Conservation (phyloP, 2,329 filamentous ascomycete species). For the Neofusicoccum sp. region DNA sequence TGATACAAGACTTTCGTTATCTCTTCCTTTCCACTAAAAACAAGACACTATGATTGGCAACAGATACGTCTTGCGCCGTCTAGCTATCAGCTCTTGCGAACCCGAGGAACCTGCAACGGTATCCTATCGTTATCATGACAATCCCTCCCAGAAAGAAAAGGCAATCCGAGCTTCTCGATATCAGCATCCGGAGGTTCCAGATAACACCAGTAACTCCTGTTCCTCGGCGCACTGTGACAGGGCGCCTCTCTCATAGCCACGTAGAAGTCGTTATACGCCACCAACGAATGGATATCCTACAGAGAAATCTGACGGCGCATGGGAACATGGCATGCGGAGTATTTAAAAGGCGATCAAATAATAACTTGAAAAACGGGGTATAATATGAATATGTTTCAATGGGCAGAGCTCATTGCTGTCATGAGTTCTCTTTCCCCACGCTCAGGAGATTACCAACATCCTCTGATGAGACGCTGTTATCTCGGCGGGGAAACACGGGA, state of each 20-base stretch:
- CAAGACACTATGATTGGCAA: neutral
- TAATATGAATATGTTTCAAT: neutral
- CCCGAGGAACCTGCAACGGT: neutral
- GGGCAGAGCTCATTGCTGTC: neutral
- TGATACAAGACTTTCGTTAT: neutral
- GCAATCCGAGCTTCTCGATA: too few species aligned
- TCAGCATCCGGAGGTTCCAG: neutral
- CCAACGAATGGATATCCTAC: neutral
- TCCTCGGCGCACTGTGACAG: neutral
- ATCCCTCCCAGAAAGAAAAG: too few species aligned
- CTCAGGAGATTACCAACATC: neutral
- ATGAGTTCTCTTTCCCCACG: neutral
- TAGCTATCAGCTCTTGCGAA: neutral
- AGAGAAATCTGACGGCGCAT: neutral
- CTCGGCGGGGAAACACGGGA: neutral
- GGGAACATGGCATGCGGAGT: neutral
- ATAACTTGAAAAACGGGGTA: neutral
- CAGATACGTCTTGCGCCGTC: neutral
- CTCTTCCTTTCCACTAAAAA: neutral
- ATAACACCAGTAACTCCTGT: neutral
- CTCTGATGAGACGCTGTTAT: neutral
- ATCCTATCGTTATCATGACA: too few species aligned
- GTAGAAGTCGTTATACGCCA: neutral
- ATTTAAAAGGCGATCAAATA: neutral
- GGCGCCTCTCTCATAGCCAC: neutral